These are phyloP conservation scores for Vachellia pachyceras DNA, from an alignment of 306 rosid species.

Conservation along the genomic window DNA sequence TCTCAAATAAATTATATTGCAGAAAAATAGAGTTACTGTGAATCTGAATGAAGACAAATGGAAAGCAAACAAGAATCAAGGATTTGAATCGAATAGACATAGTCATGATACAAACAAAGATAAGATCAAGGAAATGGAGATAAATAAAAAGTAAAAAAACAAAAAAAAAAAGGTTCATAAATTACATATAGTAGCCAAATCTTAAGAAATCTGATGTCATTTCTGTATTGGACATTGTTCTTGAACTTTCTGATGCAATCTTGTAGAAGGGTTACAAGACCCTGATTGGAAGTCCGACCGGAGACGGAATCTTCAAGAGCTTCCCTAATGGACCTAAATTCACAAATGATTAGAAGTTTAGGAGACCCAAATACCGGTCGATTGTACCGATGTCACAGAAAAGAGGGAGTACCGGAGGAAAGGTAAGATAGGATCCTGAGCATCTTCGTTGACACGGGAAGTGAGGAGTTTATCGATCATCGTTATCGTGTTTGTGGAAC, in stretches of 20 bases:
- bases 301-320: conserved; percentile 49
- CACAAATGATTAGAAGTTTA: not conserved
- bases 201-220: conserved; percentile 68
- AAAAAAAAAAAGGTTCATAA: not conserved
- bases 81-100: not conserved
- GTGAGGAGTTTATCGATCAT: not conserved
- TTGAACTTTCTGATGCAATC: conserved; percentile 59
- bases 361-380: not conserved
- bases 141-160: not conserved
- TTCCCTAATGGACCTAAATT: conserved; percentile 52
- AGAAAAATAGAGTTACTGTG: not conserved
- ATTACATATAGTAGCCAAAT: conserved; percentile 66
- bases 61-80: not conserved
- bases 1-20: not conserved
- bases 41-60: not conserved
- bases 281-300: conserved; percentile 32
- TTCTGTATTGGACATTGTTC: conserved; percentile 49
- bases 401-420: conserved; percentile 50
- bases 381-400: not conserved
- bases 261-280: conserved; percentile 44
- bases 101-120: not conserved
- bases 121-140: not conserved
- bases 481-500: not conserved
- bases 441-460: conserved; percentile 17
- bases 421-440: conserved; percentile 57